phyloP scores from a whole-genome alignment of 2,329 filamentous ascomycete species.

The Clonostachys solani region DNA sequence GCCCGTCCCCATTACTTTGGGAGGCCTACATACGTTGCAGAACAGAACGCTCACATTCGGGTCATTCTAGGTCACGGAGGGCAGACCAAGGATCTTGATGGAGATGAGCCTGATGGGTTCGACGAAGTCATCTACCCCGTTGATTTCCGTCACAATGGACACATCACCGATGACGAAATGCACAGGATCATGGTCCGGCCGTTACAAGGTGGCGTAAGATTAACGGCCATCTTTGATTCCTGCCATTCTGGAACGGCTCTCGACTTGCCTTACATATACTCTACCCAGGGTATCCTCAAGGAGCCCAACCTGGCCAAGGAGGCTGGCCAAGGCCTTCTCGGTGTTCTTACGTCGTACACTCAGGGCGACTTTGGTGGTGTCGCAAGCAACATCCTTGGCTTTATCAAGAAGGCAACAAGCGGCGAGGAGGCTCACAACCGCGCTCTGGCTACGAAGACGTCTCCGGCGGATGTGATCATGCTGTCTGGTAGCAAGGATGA shows the following conservation, averaged over 20 bases:
- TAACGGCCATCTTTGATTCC: slow-evolving; percentile 61
- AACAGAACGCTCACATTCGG: not conserved
- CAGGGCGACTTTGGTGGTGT: slow-evolving; percentile 79
- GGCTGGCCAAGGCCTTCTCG: slow-evolving; percentile 59
- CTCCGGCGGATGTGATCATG: slow-evolving; percentile 93
- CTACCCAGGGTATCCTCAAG: slow-evolving; percentile 64
- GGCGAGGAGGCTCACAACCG: slow-evolving; percentile 80
- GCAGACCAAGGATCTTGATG: slow-evolving; percentile 75
- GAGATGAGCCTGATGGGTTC: slow-evolving; percentile 77
- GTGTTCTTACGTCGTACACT: slow-evolving; percentile 54
- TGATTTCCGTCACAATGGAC: slow-evolving; percentile 73
- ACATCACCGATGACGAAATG: slow-evolving; percentile 82
- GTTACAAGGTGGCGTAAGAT: slow-evolving; percentile 48
- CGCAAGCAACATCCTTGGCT: slow-evolving; percentile 71
- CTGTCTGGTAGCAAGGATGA: slow-evolving; percentile 96
- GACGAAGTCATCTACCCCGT: slow-evolving; percentile 84
- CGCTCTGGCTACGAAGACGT: slow-evolving; percentile 84
- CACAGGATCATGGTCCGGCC: slow-evolving; percentile 67
- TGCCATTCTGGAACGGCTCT: slow-evolving; percentile 65
- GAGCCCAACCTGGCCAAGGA: slow-evolving; percentile 66
- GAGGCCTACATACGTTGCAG: too few species aligned
- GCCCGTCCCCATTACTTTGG: too few species aligned
- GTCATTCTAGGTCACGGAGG: slow-evolving; percentile 62
- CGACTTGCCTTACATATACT: slow-evolving; percentile 66
- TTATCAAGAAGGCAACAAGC: slow-evolving; percentile 84